Percentiles rank a stretch among this genome's conserved stretches.
These are phyloP conservation scores for Styphnolobium japonicum DNA, from an alignment of 306 rosid genomes.

Conservation along the genomic window DNA sequence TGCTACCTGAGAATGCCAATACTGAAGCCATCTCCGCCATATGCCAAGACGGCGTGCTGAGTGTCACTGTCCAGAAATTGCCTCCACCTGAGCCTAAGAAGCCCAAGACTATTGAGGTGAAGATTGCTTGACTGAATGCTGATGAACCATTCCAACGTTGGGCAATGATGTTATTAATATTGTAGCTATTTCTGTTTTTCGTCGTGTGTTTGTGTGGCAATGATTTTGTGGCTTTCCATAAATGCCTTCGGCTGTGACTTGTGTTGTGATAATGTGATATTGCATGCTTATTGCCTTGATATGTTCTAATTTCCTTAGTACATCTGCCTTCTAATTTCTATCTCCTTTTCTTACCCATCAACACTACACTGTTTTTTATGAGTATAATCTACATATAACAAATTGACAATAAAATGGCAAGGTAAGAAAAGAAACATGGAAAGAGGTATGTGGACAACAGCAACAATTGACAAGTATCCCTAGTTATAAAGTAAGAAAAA, in stretches of 20 bases:
- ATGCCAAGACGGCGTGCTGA: constrained; percentile 83
- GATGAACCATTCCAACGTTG: neutral
- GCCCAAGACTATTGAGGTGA: constrained; percentile 77
- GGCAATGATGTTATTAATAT: too few relatives aligned
- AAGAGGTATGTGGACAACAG: neutral
- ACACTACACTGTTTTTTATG: too few relatives aligned
- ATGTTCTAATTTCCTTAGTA: neutral
- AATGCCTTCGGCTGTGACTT: neutral
- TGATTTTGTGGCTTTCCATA: neutral
- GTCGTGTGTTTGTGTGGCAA: neutral
- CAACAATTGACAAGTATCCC: neutral
- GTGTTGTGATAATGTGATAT: neutral
- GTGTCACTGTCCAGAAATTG: constrained; percentile 70
- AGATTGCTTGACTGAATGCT: constrained; percentile 39
- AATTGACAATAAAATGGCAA: too few relatives aligned
- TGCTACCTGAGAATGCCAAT: constrained; percentile 81
- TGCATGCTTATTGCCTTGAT: neutral
- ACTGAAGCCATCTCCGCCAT: constrained; percentile 57
- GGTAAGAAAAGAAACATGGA: neutral
- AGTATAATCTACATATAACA: too few relatives aligned
- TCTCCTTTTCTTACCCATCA: neutral
- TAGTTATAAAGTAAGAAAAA: too few relatives aligned
- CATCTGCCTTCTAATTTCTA: neutral
- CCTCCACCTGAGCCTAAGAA: constrained; percentile 97
- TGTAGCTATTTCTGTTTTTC: neutral